phyloP scores from a whole-genome alignment of 192 early-diverging fungal species.

The Backusella australiensis region DNA sequence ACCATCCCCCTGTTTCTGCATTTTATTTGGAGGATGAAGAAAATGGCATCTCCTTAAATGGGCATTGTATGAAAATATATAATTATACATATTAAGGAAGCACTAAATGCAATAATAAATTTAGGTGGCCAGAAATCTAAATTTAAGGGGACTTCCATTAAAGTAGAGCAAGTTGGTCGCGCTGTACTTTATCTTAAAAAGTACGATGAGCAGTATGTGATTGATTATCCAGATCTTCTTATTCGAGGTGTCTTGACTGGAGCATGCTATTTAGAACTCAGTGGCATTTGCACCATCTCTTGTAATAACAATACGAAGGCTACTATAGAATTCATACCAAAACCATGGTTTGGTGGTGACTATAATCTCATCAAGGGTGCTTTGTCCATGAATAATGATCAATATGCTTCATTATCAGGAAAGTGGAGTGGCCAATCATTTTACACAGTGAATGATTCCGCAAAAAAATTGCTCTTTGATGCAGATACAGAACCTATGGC shows the following conservation, averaged over 20 bases:
- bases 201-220: slow-evolving; percentile 55
- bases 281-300: slow-evolving; percentile 54
- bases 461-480: slow-evolving; percentile 61
- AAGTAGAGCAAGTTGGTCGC: slow-evolving; percentile 65
- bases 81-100: background rate
- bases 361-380: slow-evolving; percentile 43
- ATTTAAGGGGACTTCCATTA: slow-evolving; percentile 63
- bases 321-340: slow-evolving; percentile 56
- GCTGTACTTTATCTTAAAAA: slow-evolving; percentile 51
- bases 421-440: slow-evolving; percentile 32
- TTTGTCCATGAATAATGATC: slow-evolving; percentile 14
- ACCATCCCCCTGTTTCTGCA: slow-evolving; percentile 72
- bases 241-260: slow-evolving; percentile 62
- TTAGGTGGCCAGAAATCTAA: slow-evolving; percentile 54
- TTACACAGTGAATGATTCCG: slow-evolving; percentile 20
- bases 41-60: slow-evolving; percentile 61
- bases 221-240: slow-evolving; percentile 56
- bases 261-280: slow-evolving; percentile 61
- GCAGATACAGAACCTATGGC: slow-evolving; percentile 54
- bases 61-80: slow-evolving; percentile 35
- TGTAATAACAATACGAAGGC: slow-evolving; percentile 53
- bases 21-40: slow-evolving; percentile 64
- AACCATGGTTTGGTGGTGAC: slow-evolving; percentile 67
- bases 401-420: slow-evolving; percentile 24
- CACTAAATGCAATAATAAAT: background rate